Conservation (phyloP, 2,329 filamentous ascomycete species). For the Ramichloridium luteum region DNA sequence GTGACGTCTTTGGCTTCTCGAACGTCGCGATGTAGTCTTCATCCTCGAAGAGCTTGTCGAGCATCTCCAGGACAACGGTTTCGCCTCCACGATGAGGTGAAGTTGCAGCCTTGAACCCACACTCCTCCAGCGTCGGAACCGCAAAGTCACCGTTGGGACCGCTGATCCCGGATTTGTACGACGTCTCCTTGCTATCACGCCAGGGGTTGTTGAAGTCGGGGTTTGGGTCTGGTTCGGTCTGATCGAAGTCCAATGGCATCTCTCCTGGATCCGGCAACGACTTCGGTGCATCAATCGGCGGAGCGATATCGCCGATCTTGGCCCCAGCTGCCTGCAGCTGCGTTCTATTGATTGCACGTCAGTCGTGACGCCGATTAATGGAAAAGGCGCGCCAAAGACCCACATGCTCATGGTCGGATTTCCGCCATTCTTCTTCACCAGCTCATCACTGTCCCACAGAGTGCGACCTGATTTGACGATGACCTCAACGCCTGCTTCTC, state of each 20-base stretch:
- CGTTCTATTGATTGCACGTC: too few species aligned
- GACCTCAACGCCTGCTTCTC: constrained; percentile 54
- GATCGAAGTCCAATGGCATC: constrained; percentile 46
- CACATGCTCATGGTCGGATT: constrained; percentile 63
- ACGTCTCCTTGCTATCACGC: constrained; percentile 42
- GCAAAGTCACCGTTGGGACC: constrained; percentile 58
- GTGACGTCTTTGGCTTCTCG: constrained; percentile 62
- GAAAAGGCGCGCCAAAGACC: too few species aligned
- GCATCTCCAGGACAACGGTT: constrained; percentile 45
- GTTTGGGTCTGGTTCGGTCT: constrained; percentile 37
- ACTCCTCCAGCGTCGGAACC: constrained; percentile 57
- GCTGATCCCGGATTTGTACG: constrained; percentile 46
- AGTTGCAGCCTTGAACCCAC: constrained; percentile 53
- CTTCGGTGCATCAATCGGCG: constrained; percentile 48
- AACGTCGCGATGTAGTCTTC: constrained; percentile 60
- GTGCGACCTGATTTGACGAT: constrained; percentile 54
- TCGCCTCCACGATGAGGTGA: constrained; percentile 62
- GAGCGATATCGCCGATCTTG: constrained; percentile 49
- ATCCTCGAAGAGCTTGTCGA: constrained; percentile 49
- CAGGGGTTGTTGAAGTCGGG: constrained; percentile 50
- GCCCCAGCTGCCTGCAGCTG: constrained; percentile 52
- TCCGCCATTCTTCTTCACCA: constrained; percentile 52
- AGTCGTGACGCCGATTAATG: too few species aligned
- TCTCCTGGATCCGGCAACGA: constrained; percentile 53
- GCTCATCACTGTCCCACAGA: constrained; percentile 59